phyloP scores from a whole-genome alignment of 108 stramenopile genomes.

The Nannochloropsis granulata region DNA sequence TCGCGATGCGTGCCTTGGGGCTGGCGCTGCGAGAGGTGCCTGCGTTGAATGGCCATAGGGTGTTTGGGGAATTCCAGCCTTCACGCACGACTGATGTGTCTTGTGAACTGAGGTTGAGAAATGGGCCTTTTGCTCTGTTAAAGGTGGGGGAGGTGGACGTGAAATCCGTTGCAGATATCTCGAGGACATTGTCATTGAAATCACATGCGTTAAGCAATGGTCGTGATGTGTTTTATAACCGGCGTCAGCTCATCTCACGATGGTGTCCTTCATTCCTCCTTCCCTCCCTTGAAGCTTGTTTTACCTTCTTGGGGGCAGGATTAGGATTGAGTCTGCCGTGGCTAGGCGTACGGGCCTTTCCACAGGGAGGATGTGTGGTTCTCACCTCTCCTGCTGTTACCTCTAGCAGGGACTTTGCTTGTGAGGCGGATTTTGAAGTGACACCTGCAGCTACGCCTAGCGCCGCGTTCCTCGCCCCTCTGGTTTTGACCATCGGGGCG shows the following conservation, averaged over 20 bases:
- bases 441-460: not conserved
- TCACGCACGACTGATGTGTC: not conserved
- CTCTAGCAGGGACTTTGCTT: not conserved
- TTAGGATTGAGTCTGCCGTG: not conserved
- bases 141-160: not conserved
- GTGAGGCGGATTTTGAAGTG: not conserved
- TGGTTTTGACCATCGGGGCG: not conserved
- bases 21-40: not conserved
- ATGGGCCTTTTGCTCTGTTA: not conserved
- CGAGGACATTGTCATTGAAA: not conserved
- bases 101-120: not conserved
- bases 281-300: not conserved
- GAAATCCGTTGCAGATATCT: not conserved
- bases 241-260: not conserved
- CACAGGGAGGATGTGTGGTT: not conserved
- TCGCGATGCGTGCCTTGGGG: not conserved
- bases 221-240: not conserved
- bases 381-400: not conserved
- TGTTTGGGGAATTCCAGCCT: not conserved
- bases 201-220: not conserved
- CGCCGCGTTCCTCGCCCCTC: not conserved
- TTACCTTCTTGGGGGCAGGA: not conserved
- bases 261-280: not conserved
- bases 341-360: not conserved
- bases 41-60: not conserved